These are phyloP conservation scores for Tulasnella sp. DNA, from an alignment of 768 basidiomycete species.

Conservation along the genomic window DNA sequence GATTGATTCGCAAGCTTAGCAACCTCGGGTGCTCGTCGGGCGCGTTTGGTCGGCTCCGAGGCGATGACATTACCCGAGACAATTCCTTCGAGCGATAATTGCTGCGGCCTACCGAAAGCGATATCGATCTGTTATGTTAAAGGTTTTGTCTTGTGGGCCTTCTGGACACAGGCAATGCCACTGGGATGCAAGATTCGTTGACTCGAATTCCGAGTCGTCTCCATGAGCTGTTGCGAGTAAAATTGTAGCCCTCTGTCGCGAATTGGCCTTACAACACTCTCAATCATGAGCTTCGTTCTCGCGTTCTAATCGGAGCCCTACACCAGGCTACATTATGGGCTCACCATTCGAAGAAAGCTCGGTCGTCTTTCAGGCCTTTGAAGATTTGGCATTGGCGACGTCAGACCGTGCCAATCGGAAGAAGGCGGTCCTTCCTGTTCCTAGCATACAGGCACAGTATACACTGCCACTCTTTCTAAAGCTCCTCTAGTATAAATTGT, in stretches of 20 bases:
- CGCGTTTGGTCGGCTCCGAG: not conserved
- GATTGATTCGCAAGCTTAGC: not conserved
- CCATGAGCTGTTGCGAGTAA: not conserved
- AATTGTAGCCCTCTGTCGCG: not conserved
- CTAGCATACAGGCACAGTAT: not conserved
- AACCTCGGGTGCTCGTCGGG: not conserved
- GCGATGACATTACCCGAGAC: not conserved
- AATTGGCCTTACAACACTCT: not conserved
- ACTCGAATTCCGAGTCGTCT: not conserved
- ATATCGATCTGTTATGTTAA: not conserved
- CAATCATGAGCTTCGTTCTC: not conserved
- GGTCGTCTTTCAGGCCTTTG: not conserved
- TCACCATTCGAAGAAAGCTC: not conserved
- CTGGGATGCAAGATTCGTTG: not conserved
- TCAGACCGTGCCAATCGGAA: constrained; percentile 1
- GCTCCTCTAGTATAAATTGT: not conserved
- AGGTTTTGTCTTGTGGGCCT: not conserved
- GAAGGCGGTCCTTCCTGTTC: not conserved
- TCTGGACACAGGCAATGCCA: not conserved
- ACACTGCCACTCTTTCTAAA: not conserved
- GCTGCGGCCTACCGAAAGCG: not conserved
- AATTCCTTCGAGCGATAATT: not conserved
- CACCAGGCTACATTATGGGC: not conserved
- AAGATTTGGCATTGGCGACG: not conserved
- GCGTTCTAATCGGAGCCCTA: not conserved